A percentile compares a stretch with the other conserved stretches of the same genome.
Conservation (phyloP, 2,329 filamentous ascomycete genomes). For the Epichloe scottii region DNA sequence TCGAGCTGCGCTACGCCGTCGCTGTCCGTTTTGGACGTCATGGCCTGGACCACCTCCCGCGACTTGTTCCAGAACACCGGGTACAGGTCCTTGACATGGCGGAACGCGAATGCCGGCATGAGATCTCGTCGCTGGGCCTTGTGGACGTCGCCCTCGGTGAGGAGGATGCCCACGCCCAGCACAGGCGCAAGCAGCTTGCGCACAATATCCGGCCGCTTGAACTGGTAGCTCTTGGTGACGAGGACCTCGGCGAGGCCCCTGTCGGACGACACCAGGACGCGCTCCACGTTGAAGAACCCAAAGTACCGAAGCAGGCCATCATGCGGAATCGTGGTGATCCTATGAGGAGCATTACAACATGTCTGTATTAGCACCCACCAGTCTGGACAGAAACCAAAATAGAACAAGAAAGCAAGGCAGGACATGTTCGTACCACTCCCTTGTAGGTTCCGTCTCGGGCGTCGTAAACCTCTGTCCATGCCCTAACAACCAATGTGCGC, state of each 20-base stretch:
- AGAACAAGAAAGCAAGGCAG: background rate
- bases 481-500: conserved; percentile 34
- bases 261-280: conserved; percentile 46
- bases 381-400: background rate
- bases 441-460: conserved; percentile 31
- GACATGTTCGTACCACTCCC: conserved; percentile 30
- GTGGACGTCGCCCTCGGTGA: conserved; percentile 87
- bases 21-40: conserved; percentile 30
- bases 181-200: conserved; percentile 46
- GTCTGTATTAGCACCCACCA: conserved; percentile 17
- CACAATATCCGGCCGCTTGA: conserved; percentile 47
- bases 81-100: conserved; percentile 75
- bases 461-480: conserved; percentile 29
- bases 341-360: conserved; percentile 15
- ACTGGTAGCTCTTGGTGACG: conserved; percentile 57
- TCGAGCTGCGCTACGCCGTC: conserved; percentile 35
- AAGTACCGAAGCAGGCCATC: conserved; percentile 58
- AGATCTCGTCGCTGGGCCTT: conserved; percentile 69
- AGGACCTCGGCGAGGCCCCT: conserved; percentile 60
- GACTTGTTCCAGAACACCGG: conserved; percentile 74
- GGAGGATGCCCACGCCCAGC: conserved; percentile 57
- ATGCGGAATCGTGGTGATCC: conserved; percentile 51
- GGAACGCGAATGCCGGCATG: conserved; percentile 72
- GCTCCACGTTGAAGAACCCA: conserved; percentile 48
- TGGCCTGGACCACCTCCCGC: conserved; percentile 50